Evolutionary conservation across 2,329 filamentous ascomycete genomes (phyloP), one percentile per base, ranked within the genome.

Genomic region (Rugonectria rugulosa): DNA sequence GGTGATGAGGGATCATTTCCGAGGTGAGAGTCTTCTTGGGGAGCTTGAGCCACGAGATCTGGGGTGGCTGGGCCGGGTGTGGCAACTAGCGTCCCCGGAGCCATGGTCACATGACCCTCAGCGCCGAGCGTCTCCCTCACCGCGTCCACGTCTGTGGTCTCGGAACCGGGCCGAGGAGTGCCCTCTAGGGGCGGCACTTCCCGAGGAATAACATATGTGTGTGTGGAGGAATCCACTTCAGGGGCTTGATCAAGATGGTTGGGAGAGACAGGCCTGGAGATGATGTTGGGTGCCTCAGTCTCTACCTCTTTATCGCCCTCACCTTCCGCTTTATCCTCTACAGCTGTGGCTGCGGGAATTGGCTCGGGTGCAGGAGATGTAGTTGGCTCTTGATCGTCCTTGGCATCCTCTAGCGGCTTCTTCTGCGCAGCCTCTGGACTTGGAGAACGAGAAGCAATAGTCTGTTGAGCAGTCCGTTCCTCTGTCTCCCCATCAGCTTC

Each of bases 61-160:
- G 47, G 47, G 17, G 48, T 45, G 17, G 40, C 20, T 43, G 47
- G 44, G 31, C 61, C 43, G n/a, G 48, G 19, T 15, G 36, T 21
- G 7, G 14, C 9, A 17, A 15, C 37, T 27, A 46, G 40, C 14
- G 23, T 14, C 17, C 17, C 43, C 10, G n/a, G 17, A 12, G 34
- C 37, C 9, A 36, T 21, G 12, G 23, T 15, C 12, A n/a, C 49
- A 24, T 31, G 24, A 27, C 31, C 31, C 11, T n/a, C 20, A 15
- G 26, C 26, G n/a, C 27, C 41, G 9, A 38, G 15, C 10, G 6
- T 12, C 20, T 45, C 42, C n/a, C 32, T n/a, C n/a, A n/a, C n/a
- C n/a, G n/a, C n/a, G n/a, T n/a, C 29, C 15, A 20, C 19, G 24
- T 17, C 7, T 10, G 11, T n/a, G n/a, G 38, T 23, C 10, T 53